Percentiles rank a stretch among this genome's conserved stretches.
Evolutionary conservation across 2,329 filamentous ascomycete genomes (phyloP).

Genomic region (Tolypocladium album): DNA sequence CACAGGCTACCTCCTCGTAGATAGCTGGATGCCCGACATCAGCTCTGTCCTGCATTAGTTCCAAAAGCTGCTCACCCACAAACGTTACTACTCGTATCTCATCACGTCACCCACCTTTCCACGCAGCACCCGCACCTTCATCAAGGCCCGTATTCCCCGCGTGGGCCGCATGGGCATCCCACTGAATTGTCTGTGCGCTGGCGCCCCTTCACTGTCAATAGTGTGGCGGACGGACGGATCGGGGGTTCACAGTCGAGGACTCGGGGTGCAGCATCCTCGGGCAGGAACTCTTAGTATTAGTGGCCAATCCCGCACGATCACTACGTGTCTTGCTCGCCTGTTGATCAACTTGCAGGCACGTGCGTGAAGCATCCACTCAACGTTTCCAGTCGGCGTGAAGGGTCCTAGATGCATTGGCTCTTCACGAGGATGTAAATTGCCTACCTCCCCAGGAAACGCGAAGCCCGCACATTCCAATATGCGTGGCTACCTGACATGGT

Average conservation of each 20-base stretch:
- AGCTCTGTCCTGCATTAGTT: neutral
- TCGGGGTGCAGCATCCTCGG: neutral
- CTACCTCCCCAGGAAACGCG: neutral
- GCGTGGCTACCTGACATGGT: neutral
- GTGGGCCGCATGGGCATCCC: neutral
- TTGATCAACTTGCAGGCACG: neutral
- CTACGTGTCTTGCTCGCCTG: neutral
- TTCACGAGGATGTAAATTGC: too few relatives aligned
- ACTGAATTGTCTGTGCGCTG: neutral
- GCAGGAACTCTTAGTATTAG: neutral
- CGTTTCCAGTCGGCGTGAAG: neutral
- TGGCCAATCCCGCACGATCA: neutral
- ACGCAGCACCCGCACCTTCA: neutral
- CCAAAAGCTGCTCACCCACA: neutral
- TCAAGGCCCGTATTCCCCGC: neutral
- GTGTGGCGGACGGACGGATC: too few relatives aligned
- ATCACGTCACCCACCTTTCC: neutral
- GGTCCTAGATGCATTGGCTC: neutral
- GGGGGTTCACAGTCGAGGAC: too few relatives aligned
- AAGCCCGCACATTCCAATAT: too few relatives aligned
- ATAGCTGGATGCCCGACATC: neutral
- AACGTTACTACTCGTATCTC: neutral
- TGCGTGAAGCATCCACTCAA: neutral
- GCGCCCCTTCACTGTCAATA: neutral
- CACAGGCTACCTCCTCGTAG: neutral